A percentile compares a stretch with the other conserved stretches of the same genome.
These are phyloP conservation scores for Penium margaritaceum DNA, from an alignment of 139 green algal species.

Conservation along the genomic window DNA sequence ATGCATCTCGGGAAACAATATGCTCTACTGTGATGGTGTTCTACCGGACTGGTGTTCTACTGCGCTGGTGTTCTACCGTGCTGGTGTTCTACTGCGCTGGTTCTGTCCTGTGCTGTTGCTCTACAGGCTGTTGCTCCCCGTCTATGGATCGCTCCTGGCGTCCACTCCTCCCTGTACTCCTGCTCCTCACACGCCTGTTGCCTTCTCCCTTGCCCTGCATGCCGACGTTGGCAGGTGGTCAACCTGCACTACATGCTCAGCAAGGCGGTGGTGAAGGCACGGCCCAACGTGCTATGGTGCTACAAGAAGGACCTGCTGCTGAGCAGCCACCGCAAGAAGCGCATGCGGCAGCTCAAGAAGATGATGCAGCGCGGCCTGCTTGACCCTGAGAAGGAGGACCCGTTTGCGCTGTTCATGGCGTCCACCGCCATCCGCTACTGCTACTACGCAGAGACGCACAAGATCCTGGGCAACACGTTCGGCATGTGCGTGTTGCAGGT, in stretches of 20 bases:
- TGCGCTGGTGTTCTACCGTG: too few species aligned
- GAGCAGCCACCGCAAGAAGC: slow-evolving; percentile 88
- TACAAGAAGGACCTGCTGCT: slow-evolving; percentile 98
- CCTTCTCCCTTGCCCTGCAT: too few species aligned
- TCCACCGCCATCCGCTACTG: slow-evolving; percentile 94
- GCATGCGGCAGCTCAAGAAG: slow-evolving; percentile 92
- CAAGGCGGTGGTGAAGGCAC: slow-evolving; percentile 82
- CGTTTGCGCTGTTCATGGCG: slow-evolving; percentile 92
- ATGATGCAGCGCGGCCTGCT: slow-evolving; percentile 82
- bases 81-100: too few species aligned
- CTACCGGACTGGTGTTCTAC: too few species aligned
- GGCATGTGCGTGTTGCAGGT: slow-evolving; percentile 97
- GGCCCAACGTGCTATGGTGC: slow-evolving; percentile 96
- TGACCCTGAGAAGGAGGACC: slow-evolving; percentile 92
- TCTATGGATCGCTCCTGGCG: too few species aligned
- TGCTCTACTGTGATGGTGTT: too few species aligned
- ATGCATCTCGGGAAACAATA: too few species aligned
- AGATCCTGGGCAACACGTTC: slow-evolving; percentile 95
- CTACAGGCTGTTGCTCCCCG: too few species aligned
- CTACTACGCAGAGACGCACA: slow-evolving; percentile 96
- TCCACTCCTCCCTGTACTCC: too few species aligned
- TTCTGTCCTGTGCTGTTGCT: too few species aligned
- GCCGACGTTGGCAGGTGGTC: too few species aligned
- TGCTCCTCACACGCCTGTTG: too few species aligned
- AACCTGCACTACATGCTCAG: slow-evolving; percentile 98